These are phyloP conservation scores for Rusavskia elegans DNA, from an alignment of 495 filamentous ascomycete species.

Conservation along the genomic window DNA sequence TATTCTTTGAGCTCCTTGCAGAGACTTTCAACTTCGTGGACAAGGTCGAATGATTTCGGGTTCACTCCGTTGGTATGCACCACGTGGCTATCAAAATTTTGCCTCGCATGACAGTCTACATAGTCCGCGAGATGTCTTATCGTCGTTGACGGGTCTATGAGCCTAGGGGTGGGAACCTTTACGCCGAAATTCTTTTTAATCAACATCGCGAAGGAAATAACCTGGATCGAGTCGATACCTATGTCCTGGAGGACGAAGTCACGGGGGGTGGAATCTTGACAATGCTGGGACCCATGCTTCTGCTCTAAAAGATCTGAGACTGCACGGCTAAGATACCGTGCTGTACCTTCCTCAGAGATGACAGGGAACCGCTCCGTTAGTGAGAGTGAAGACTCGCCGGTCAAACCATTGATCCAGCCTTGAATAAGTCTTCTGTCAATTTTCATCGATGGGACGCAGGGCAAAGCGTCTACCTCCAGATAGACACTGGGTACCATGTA, in stretches of 20 bases:
- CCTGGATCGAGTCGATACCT: slow-evolving; percentile 19
- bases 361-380: no score
- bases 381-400: no score
- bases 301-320: no score
- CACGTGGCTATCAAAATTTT: slow-evolving; percentile 12
- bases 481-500: no score
- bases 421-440: no score
- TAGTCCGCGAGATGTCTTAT: slow-evolving; percentile 11
- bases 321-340: no score
- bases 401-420: no score
- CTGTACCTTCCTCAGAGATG: no score
- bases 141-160: slow-evolving; percentile 10
- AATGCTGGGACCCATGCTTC: no score
- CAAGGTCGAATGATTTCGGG: neutral
- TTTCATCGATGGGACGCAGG: no score
- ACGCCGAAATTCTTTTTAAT: slow-evolving; percentile 13
- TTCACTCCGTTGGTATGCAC: neutral
- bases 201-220: slow-evolving; percentile 17
- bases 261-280: no score
- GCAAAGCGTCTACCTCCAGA: no score
- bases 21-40: neutral
- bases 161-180: slow-evolving; percentile 6
- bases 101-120: neutral
- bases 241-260: neutral
- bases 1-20: neutral